Conservation (phyloP, 768 basidiomycete genomes). For the Hydnum rufescens region DNA sequence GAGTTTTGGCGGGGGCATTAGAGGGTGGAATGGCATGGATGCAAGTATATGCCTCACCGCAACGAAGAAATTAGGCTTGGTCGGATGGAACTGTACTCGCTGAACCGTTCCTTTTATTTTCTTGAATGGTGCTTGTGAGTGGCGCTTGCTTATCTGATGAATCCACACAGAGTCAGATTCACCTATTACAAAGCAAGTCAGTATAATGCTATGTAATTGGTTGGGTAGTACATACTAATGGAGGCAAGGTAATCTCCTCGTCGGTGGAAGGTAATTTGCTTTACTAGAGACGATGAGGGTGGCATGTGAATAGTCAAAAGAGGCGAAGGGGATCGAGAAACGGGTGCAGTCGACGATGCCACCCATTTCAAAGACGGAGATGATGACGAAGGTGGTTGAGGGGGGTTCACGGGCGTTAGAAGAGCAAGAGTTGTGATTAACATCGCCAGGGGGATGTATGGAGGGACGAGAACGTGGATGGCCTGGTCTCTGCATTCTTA, state of each 20-base stretch:
- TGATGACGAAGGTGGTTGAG: conserved; percentile 34
- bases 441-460: conserved; percentile 43
- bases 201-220: conserved; percentile 4
- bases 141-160: conserved; percentile 80
- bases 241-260: conserved; percentile 91
- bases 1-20: background rate
- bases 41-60: conserved; percentile 40
- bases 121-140: conserved; percentile 96
- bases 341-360: conserved; percentile 24
- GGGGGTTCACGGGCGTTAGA: conserved; percentile 43
- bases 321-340: conserved; percentile 27
- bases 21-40: conserved; percentile 3
- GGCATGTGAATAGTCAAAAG: conserved; percentile 44
- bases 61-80: conserved; percentile 90
- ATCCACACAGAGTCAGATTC: conserved; percentile 74
- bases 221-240: conserved; percentile 47
- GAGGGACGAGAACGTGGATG: conserved; percentile 62
- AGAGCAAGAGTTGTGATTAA: conserved; percentile 38
- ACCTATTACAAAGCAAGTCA: conserved; percentile 24
- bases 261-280: conserved; percentile 80
- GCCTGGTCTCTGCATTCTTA: conserved; percentile 43
- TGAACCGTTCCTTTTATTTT: conserved; percentile 85
- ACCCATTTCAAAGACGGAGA: conserved; percentile 49
- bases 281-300: conserved; percentile 44
- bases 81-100: conserved; percentile 83